Conservation (phyloP, 2,329 filamentous ascomycete genomes). For the Bipolaris sorokiniana region DNA sequence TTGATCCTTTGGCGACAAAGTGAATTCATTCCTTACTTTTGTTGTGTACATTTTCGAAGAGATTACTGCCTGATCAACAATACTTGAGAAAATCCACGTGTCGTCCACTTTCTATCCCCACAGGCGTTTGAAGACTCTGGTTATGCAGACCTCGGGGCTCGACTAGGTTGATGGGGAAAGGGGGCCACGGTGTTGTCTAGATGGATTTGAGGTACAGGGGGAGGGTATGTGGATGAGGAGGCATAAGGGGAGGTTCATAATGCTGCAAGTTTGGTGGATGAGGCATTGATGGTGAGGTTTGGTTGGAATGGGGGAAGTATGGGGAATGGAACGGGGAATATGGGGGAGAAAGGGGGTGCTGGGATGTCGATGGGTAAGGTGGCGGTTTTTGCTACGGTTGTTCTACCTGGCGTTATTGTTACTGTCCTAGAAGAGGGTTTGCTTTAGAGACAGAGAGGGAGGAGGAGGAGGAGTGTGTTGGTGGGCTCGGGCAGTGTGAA, state of each 20-base stretch:
- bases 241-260: conserved; percentile 18
- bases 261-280: too few relatives aligned
- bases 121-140: too few relatives aligned
- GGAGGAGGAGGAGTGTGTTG: neutral
- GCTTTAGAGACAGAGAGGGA: conserved; percentile 23
- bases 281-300: neutral
- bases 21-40: too few relatives aligned
- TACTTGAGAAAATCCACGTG: neutral
- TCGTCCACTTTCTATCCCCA: too few relatives aligned
- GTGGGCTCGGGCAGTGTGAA: conserved; percentile 12
- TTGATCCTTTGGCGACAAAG: too few relatives aligned
- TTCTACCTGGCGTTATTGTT: conserved; percentile 81
- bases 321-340: neutral
- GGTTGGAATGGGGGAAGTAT: too few relatives aligned
- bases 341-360: conserved; percentile 26
- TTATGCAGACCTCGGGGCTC: too few relatives aligned
- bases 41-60: too few relatives aligned
- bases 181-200: too few relatives aligned
- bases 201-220: too few relatives aligned
- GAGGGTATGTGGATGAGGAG: conserved; percentile 16
- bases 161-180: too few relatives aligned
- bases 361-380: conserved; percentile 58
- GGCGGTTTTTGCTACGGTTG: conserved; percentile 87
- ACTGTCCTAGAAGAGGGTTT: conserved; percentile 21
- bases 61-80: neutral